Evolutionary conservation across 257 asterid species (phyloP).

Genomic region (Solanum dulcamara): DNA sequence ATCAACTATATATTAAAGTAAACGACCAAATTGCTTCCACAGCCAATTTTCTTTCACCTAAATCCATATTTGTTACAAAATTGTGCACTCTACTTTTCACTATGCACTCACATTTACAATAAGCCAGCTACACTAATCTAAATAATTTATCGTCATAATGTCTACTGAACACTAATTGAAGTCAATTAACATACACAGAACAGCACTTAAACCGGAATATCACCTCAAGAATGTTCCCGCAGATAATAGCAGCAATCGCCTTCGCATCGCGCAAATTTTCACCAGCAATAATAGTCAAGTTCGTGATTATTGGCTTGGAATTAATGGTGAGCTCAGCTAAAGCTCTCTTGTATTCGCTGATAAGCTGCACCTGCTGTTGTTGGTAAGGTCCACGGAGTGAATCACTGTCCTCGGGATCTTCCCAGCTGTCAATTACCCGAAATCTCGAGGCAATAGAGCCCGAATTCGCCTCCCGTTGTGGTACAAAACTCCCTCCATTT

Average conservation of each 20-base stretch:
- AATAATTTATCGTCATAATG: background rate
- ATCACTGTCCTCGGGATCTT: constrained; percentile 43
- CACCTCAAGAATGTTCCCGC: constrained; percentile 84
- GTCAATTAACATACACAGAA: background rate
- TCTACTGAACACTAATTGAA: background rate
- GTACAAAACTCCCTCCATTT: constrained; percentile 37
- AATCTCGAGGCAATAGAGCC: constrained; percentile 29
- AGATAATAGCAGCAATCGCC: constrained; percentile 59
- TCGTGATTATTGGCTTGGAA: constrained; percentile 91
- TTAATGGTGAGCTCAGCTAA: constrained; percentile 81
- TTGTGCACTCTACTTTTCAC: background rate
- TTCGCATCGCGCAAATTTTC: constrained; percentile 81
- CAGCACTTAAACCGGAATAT: constrained; percentile 19
- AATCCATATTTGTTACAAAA: background rate
- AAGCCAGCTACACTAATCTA: background rate
- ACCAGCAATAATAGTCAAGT: constrained; percentile 59
- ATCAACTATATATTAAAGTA: background rate
- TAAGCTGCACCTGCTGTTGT: constrained; percentile 59
- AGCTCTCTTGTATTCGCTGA: constrained; percentile 75
- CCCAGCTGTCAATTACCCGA: constrained; percentile 10
- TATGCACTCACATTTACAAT: background rate
- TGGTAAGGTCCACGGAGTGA: constrained; percentile 42
- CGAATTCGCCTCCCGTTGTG: constrained; percentile 39
- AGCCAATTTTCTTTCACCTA: background rate
- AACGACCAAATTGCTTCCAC: background rate